Conservation (phyloP, 106 monocot species). For the Chionographis japonica region DNA sequence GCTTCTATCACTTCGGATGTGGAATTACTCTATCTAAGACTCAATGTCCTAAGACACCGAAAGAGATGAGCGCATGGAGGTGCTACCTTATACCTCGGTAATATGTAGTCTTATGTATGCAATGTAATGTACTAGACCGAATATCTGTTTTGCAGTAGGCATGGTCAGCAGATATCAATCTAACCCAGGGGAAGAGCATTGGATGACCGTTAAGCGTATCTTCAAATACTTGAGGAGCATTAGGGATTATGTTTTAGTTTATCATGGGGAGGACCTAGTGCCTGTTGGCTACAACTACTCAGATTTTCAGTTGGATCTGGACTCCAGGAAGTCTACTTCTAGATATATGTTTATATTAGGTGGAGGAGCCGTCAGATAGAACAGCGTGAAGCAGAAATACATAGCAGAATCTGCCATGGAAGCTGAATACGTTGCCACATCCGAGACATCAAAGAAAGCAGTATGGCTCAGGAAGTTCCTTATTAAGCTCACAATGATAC, state of each 20-base stretch:
- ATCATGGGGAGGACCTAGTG: neutral
- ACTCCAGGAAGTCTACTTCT: neutral
- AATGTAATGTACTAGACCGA: no score
- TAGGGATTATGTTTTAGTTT: neutral
- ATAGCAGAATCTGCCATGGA: neutral
- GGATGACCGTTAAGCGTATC: neutral
- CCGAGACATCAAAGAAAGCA: no score
- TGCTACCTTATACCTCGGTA: no score
- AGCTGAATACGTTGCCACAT: neutral
- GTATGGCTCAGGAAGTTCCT: no score
- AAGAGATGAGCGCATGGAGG: no score
- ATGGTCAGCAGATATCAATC: no score
- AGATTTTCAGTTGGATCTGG: neutral
- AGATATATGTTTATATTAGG: neutral
- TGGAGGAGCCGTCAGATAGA: neutral
- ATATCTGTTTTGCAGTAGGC: no score
- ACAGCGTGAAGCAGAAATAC: neutral
- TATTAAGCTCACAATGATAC: no score
- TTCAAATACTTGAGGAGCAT: neutral
- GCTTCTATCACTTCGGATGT: no score
- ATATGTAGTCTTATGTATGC: no score
- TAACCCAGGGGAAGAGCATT: neutral
- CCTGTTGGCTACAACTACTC: neutral
- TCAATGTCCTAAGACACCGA: no score
- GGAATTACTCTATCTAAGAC: no score